phyloP scores from a whole-genome alignment of 2,329 filamentous ascomycete species.

The Epichloe scottii region DNA sequence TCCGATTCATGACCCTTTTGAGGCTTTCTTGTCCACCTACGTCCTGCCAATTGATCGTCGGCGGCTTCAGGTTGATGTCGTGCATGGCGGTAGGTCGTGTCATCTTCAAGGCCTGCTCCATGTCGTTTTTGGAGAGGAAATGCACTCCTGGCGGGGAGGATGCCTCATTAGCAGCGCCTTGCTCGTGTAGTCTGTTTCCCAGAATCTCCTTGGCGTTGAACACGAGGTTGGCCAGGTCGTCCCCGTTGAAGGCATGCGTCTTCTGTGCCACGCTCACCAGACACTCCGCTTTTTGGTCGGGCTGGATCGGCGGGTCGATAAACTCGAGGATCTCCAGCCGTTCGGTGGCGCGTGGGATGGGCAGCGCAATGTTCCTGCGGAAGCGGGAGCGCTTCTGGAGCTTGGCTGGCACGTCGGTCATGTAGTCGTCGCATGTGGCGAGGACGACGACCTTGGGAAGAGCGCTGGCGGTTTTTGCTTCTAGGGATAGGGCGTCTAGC shows the following conservation, averaged over 20 bases:
- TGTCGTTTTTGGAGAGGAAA: conserved; percentile 34
- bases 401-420: conserved; percentile 57
- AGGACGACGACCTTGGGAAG: conserved; percentile 56
- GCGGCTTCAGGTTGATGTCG: conserved; percentile 78
- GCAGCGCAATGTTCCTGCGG: conserved; percentile 54
- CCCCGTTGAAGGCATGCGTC: conserved; percentile 79
- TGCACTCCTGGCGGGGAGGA: conserved; percentile 9
- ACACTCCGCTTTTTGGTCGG: conserved; percentile 36
- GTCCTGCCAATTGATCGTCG: conserved; percentile 73
- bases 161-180: conserved; percentile 6
- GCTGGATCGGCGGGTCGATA: conserved; percentile 34
- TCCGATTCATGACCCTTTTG: conserved; percentile 47
- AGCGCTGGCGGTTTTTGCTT: conserved; percentile 22
- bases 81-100: conserved; percentile 79
- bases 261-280: conserved; percentile 53
- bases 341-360: conserved; percentile 60
- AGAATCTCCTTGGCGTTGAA: conserved; percentile 17
- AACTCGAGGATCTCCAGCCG: conserved; percentile 63
- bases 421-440: conserved; percentile 58
- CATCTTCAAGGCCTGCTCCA: conserved; percentile 51
- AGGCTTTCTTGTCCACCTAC: conserved; percentile 75
- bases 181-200: conserved; percentile 13
- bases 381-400: conserved; percentile 57
- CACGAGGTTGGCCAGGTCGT: conserved; percentile 59
- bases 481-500: conserved; percentile 39